Percentiles rank a stretch among this genome's conserved stretches.
Evolutionary conservation across 2,329 filamentous ascomycete species (phyloP).

Genomic region (Pseudogymnoascus sp.): DNA sequence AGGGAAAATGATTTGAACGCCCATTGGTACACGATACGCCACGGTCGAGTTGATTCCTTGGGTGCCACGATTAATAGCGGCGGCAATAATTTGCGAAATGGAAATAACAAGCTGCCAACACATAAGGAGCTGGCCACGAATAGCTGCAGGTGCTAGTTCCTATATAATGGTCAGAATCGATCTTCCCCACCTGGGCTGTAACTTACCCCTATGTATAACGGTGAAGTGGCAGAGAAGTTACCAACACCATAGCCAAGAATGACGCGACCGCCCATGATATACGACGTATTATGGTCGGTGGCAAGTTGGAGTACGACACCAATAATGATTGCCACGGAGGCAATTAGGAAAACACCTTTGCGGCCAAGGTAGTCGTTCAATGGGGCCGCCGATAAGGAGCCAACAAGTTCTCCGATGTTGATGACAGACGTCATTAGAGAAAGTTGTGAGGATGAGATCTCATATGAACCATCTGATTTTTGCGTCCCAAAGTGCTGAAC

Average conservation of each 20-base stretch:
- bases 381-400: slow-evolving; percentile 30
- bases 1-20: slow-evolving; percentile 18
- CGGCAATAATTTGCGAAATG: slow-evolving; percentile 30
- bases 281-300: slow-evolving; percentile 12
- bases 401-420: slow-evolving; percentile 32
- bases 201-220: slow-evolving; percentile 28
- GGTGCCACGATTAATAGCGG: slow-evolving; percentile 27
- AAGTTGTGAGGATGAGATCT: slow-evolving; percentile 16
- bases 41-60: slow-evolving; percentile 20
- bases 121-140: slow-evolving; percentile 31
- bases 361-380: slow-evolving; percentile 31
- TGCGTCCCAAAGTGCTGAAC: slow-evolving; percentile 27
- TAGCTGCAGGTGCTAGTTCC: slow-evolving; percentile 27
- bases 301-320: slow-evolving; percentile 18
- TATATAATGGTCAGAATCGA: neutral
- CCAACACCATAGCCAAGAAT: slow-evolving; percentile 29
- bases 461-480: slow-evolving; percentile 23
- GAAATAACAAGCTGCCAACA: slow-evolving; percentile 34
- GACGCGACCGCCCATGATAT: slow-evolving; percentile 21
- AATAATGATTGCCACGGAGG: slow-evolving; percentile 23
- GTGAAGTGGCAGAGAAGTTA: slow-evolving; percentile 32
- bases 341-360: slow-evolving; percentile 27
- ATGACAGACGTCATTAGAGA: slow-evolving; percentile 33
- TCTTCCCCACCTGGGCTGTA: neutral
- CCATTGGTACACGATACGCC: slow-evolving; percentile 30